Conservation (phyloP, 805 yeast species). For the Priceomyces fermenticarens region DNA sequence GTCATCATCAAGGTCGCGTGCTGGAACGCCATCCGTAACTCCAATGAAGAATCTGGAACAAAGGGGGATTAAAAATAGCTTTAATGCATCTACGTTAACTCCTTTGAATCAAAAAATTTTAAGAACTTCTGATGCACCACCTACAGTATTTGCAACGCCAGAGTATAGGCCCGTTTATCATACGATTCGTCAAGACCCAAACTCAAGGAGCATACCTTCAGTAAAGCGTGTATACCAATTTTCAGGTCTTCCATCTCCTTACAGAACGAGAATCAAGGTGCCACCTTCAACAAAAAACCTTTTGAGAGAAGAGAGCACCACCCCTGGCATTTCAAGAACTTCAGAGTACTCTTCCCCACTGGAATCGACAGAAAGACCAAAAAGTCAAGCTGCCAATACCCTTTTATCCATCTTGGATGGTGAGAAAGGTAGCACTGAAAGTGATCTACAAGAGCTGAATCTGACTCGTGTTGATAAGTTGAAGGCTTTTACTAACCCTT, state of each 20-base stretch:
- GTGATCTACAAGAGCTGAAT: not conserved
- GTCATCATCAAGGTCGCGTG: slow-evolving; percentile 11
- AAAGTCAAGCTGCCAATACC: slow-evolving; percentile 36
- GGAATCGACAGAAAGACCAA: slow-evolving; percentile 14
- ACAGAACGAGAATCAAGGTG: slow-evolving; percentile 36
- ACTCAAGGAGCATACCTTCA: slow-evolving; percentile 25
- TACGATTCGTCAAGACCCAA: slow-evolving; percentile 22
- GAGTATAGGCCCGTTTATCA: slow-evolving; percentile 40
- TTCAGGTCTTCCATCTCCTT: slow-evolving; percentile 45
- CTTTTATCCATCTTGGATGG: slow-evolving; percentile 35
- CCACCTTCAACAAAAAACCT: slow-evolving; percentile 19
- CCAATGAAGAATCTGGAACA: not conserved
- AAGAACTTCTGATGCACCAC: slow-evolving; percentile 19
- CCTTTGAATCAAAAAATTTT: slow-evolving; percentile 29
- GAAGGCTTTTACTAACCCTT: slow-evolving; percentile 20
- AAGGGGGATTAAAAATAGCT: not conserved
- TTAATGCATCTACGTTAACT: slow-evolving; percentile 10
- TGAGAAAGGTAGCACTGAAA: slow-evolving; percentile 12
- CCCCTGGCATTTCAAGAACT: not conserved
- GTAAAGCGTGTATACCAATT: slow-evolving; percentile 43
- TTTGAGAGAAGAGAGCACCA: slow-evolving; percentile 2
- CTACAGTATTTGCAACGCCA: slow-evolving; percentile 24
- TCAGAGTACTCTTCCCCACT: not conserved
- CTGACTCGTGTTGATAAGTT: not conserved
- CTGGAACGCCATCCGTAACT: slow-evolving; percentile 4